Base-by-base conservation (phyloP, 495 filamentous ascomycete genomes). In the Lasiosphaeria hispida region DNA sequence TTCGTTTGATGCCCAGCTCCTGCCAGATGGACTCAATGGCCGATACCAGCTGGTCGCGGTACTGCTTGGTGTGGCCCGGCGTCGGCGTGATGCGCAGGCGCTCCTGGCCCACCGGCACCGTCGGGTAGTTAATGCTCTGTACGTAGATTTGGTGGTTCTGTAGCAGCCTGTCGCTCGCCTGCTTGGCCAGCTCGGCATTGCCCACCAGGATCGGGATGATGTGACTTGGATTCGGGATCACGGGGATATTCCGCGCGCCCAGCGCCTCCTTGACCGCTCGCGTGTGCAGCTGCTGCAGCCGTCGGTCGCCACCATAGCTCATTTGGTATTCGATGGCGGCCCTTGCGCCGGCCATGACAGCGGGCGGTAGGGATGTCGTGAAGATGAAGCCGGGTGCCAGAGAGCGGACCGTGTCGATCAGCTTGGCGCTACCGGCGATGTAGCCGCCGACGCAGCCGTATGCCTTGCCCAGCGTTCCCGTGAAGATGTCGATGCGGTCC, bases 341-440 rank as follows among this genome's bases (percentile, higher is more conserved):
- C 64, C 87, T 82, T 23, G 95, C 95, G 51, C 94, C 94, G 18
- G 94, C 92, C 94, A 98, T 98, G 36, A 90, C 94, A 14, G 95
- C 91, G 0, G 94, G 94, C 0, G 94, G 94, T 38, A 98, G 83
- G 2, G 92, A 94, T 4, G 95, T 97, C 15, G 94, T 98, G 80
- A 98, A 98, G 76, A 98, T 98, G 77, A 98, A 98, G 19, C 94
- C 94, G 0, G 94, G 92, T 0, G 94, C 94, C 15, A 97, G 85
- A 1, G 94, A 97, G 59, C 94, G 90, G 62, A 98, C 87, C n/a
- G 89, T 90, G 69, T 98, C 94, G 35, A 98, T 88, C 72, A 98
- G 83, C 64, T 87, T 87, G 40, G 88, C 81, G 11, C 87, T 93
- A 30, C 89, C 94, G 36, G 94, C 94, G 62, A 97, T 97, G 72